phyloP scores from a whole-genome alignment of 768 basidiomycete species.

The Boletus reticuloceps region DNA sequence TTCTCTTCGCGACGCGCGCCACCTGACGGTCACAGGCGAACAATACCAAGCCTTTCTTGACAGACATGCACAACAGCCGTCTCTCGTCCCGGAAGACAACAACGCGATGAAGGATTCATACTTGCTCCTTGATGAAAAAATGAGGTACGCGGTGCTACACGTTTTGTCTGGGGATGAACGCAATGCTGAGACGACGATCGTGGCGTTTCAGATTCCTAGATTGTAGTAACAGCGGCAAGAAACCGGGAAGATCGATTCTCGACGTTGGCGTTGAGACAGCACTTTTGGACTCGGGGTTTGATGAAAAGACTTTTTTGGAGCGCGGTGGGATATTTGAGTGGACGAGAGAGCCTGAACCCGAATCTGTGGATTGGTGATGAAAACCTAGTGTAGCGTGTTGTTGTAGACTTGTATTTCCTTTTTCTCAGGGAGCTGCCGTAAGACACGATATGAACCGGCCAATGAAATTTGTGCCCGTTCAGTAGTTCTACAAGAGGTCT shows the following conservation, averaged over 20 bases:
- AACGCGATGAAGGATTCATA: slow-evolving; percentile 39
- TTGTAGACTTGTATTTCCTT: no score
- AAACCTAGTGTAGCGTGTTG: background rate
- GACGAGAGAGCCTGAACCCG: background rate
- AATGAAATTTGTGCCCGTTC: no score
- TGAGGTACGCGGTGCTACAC: slow-evolving; percentile 24
- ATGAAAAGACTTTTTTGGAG: slow-evolving; percentile 10
- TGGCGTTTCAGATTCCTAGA: slow-evolving; percentile 27
- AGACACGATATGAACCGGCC: no score
- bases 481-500: no score
- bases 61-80: slow-evolving; percentile 24
- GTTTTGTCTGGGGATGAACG: background rate
- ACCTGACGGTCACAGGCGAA: slow-evolving; percentile 28
- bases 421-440: no score
- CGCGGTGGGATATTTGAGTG: slow-evolving; percentile 8
- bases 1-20: slow-evolving; percentile 27
- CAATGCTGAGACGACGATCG: background rate
- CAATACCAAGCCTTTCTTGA: slow-evolving; percentile 35
- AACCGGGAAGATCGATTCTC: slow-evolving; percentile 13
- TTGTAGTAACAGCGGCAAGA: slow-evolving; percentile 32
- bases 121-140: slow-evolving; percentile 35
- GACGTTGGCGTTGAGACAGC: slow-evolving; percentile 15
- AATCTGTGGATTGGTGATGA: slow-evolving; percentile 10
- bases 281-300: slow-evolving; percentile 14
- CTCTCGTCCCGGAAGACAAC: slow-evolving; percentile 37